A percentile compares a stretch with the other conserved stretches of the same genome.
Evolutionary conservation across 768 basidiomycete genomes (phyloP).

Genomic region (Tricholomella constricta): DNA sequence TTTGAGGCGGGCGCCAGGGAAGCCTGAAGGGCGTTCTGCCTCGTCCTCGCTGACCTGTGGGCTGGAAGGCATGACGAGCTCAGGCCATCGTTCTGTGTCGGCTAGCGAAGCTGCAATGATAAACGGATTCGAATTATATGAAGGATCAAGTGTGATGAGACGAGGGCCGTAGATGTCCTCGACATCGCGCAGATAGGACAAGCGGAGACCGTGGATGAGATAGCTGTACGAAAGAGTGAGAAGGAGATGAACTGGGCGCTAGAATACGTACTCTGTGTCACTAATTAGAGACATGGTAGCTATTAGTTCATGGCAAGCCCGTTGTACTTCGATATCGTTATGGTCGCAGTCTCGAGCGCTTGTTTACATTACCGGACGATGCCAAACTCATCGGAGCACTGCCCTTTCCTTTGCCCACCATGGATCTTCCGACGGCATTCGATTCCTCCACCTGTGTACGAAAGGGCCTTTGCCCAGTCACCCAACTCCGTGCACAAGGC

Average conservation of each 20-base stretch:
- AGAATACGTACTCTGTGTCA: slow-evolving; percentile 54
- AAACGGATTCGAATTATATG: slow-evolving; percentile 81
- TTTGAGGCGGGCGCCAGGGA: slow-evolving; percentile 62
- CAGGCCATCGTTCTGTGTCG: slow-evolving; percentile 82
- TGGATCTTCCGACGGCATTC: slow-evolving; percentile 49
- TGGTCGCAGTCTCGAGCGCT: neutral
- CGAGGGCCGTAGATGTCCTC: slow-evolving; percentile 85
- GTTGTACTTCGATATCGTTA: neutral
- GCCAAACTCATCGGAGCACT: neutral
- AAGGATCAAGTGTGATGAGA: slow-evolving; percentile 77
- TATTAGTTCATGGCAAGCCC: neutral
- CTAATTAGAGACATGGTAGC: slow-evolving; percentile 61
- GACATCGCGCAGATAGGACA: slow-evolving; percentile 86
- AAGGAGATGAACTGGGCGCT: neutral
- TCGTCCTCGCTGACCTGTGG: slow-evolving; percentile 78
- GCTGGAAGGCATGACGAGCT: slow-evolving; percentile 69
- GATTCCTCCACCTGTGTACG: slow-evolving; percentile 60
- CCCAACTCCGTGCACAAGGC: slow-evolving; percentile 47
- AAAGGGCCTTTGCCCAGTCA: slow-evolving; percentile 79
- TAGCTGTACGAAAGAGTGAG: slow-evolving; percentile 38
- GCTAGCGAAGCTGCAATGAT: slow-evolving; percentile 78
- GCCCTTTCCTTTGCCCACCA: neutral
- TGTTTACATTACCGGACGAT: neutral
- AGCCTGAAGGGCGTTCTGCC: slow-evolving; percentile 46
- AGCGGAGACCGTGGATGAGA: slow-evolving; percentile 81